A percentile compares a stretch with the other conserved stretches of the same genome.
These are phyloP conservation scores for Aspergillus neotritici DNA, from an alignment of 2,329 filamentous ascomycete genomes.

Conservation along the genomic window DNA sequence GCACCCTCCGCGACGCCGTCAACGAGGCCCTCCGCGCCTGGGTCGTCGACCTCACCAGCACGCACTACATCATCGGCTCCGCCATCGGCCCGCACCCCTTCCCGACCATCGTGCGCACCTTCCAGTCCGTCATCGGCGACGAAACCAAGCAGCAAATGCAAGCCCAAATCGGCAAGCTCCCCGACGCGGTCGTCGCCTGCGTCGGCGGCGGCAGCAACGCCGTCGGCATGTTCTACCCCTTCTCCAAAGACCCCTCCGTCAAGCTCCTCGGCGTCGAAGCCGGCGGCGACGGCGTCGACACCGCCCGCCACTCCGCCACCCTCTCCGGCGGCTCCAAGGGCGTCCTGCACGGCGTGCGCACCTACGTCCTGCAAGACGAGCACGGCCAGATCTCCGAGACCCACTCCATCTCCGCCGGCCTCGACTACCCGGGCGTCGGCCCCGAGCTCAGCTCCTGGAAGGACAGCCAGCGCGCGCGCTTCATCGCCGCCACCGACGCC, in stretches of 20 bases:
- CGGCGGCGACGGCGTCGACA: slow-evolving; percentile 87
- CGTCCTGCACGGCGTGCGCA: slow-evolving; percentile 91
- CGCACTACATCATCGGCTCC: slow-evolving; percentile 96
- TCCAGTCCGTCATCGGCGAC: slow-evolving; percentile 92
- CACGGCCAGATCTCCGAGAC: slow-evolving; percentile 93
- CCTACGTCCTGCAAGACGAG: slow-evolving; percentile 88
- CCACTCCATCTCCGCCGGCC: slow-evolving; percentile 90
- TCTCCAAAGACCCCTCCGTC: slow-evolving; percentile 75
- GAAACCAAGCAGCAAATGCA: slow-evolving; percentile 93
- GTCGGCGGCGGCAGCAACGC: slow-evolving; percentile 95
- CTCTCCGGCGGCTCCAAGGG: slow-evolving; percentile 81
- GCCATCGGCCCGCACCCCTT: slow-evolving; percentile 97
- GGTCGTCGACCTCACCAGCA: slow-evolving; percentile 88
- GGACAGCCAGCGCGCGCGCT: slow-evolving; percentile 77
- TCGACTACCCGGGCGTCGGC: slow-evolving; percentile 95
- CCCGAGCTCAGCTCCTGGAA: slow-evolving; percentile 93
- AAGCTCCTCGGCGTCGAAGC: slow-evolving; percentile 92
- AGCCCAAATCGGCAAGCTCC: slow-evolving; percentile 76
- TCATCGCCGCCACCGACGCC: slow-evolving; percentile 85
- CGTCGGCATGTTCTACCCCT: slow-evolving; percentile 97
- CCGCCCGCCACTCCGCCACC: slow-evolving; percentile 77
- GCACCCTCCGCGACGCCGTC: slow-evolving; percentile 78
- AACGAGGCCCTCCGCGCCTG: slow-evolving; percentile 93
- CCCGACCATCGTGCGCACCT: slow-evolving; percentile 93
- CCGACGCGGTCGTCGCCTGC: slow-evolving; percentile 92